Evolutionary conservation across 2,329 filamentous ascomycete genomes (phyloP).

Genomic region (Harringtonia aguacate): DNA sequence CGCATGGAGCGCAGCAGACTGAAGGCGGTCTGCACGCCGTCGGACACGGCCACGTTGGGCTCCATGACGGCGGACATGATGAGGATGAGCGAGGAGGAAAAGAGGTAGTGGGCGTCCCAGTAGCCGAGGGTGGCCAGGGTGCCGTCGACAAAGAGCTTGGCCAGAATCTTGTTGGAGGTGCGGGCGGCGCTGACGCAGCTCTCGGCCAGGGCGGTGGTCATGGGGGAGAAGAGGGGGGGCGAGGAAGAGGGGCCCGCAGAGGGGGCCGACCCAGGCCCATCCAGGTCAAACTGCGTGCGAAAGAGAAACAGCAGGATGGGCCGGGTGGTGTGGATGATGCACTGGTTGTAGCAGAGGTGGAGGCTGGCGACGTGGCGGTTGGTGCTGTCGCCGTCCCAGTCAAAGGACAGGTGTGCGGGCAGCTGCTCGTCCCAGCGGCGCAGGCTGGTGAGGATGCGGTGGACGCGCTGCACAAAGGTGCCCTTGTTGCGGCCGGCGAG

Average conservation of each 20-base stretch:
- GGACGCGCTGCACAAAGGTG: conserved; percentile 21
- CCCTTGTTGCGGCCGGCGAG: conserved; percentile 22
- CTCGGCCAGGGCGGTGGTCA: conserved; percentile 20
- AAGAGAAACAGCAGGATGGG: conserved; percentile 21
- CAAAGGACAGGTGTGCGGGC: conserved; percentile 15
- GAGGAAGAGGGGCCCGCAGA: neutral
- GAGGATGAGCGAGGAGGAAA: conserved; percentile 19
- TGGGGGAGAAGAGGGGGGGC: conserved; percentile 14
- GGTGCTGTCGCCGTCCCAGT: conserved; percentile 1
- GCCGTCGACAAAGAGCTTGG: conserved; percentile 13
- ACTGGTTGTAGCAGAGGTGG: conserved; percentile 15
- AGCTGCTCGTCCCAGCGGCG: conserved; percentile 20
- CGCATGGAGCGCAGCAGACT: conserved; percentile 20
- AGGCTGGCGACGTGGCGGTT: neutral
- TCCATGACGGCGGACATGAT: conserved; percentile 22
- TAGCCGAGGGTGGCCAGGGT: conserved; percentile 19
- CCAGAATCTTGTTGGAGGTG: conserved; percentile 10
- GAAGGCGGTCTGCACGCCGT: conserved; percentile 17
- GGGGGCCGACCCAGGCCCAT: neutral
- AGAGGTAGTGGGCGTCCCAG: conserved; percentile 22
- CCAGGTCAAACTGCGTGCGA: conserved; percentile 10
- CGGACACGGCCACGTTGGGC: conserved; percentile 15
- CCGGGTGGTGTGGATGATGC: conserved; percentile 22
- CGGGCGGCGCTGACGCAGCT: conserved; percentile 21
- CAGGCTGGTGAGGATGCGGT: conserved; percentile 19